These are phyloP conservation scores for Phialophora verrucosa DNA, from an alignment of 2,329 filamentous ascomycete genomes.

Conservation along the genomic window DNA sequence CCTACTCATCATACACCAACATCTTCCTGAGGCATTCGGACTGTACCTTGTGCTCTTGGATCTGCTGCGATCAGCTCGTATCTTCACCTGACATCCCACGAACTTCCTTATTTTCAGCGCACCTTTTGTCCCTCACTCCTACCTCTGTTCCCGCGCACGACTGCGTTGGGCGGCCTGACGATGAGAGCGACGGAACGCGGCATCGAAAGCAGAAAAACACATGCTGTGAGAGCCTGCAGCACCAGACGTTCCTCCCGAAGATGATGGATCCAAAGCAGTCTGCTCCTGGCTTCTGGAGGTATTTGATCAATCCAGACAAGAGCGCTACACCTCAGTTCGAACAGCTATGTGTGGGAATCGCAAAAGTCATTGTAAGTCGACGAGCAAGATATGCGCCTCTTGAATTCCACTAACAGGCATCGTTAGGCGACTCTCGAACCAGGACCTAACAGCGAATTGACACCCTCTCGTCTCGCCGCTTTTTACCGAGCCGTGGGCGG, in stretches of 20 bases:
- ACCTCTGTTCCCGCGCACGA: background rate
- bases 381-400: slow-evolving; percentile 2
- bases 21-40: slow-evolving; percentile 1
- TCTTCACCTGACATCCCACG: slow-evolving; percentile 8
- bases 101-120: slow-evolving; percentile 12
- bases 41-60: slow-evolving; percentile 6
- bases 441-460: slow-evolving; percentile 50
- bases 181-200: slow-evolving; percentile 27
- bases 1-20: background rate
- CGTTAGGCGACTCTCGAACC: slow-evolving; percentile 37
- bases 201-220: slow-evolving; percentile 6
- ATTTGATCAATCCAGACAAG: slow-evolving; percentile 72
- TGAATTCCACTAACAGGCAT: slow-evolving; percentile 20
- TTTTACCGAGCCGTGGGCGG: slow-evolving; percentile 78
- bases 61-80: background rate
- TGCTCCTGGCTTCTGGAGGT: slow-evolving; percentile 34
- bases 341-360: slow-evolving; percentile 71
- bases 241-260: slow-evolving; percentile 5
- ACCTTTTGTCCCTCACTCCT: background rate
- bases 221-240: slow-evolving; percentile 24
- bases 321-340: slow-evolving; percentile 70
- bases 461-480: slow-evolving; percentile 72
- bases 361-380: slow-evolving; percentile 69
- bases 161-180: slow-evolving; percentile 15
- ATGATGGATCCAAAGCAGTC: slow-evolving; percentile 31